A percentile compares a stretch with the other conserved stretches of the same genome.
Evolutionary conservation across 1,284 basidiomycete species (phyloP).

Genomic region (Vanrija humicola): DNA sequence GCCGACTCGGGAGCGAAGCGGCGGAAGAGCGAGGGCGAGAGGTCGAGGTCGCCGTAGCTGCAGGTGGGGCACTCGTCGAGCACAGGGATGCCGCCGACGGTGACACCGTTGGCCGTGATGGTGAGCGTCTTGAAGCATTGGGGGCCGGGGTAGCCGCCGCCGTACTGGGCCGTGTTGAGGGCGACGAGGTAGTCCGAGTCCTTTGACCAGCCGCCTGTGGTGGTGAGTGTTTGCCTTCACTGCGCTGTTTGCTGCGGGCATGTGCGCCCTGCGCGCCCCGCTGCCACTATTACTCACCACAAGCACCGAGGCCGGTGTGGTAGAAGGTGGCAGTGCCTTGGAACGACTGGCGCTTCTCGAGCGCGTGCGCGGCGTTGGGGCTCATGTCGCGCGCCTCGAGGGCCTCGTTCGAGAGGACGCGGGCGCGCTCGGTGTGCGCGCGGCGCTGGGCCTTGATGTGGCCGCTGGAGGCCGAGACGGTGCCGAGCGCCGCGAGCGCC

Average conservation of each 20-base stretch:
- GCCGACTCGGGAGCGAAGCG: slow-evolving; percentile 37
- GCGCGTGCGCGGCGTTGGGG: neutral
- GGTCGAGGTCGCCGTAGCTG: slow-evolving; percentile 64
- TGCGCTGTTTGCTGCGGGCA: too few relatives aligned
- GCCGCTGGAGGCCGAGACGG: neutral
- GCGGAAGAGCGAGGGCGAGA: slow-evolving; percentile 60
- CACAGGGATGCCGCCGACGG: slow-evolving; percentile 58
- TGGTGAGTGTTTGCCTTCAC: neutral
- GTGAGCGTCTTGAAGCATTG: slow-evolving; percentile 62
- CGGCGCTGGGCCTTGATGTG: neutral
- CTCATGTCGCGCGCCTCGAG: neutral
- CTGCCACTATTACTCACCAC: slow-evolving; percentile 5
- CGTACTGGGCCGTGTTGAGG: slow-evolving; percentile 38
- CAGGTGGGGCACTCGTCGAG: slow-evolving; percentile 56
- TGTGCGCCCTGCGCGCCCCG: neutral
- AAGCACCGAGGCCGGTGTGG: slow-evolving; percentile 16
- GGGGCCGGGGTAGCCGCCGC: slow-evolving; percentile 56
- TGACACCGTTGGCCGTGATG: slow-evolving; percentile 63
- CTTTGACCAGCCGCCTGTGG: neutral
- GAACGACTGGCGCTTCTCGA: slow-evolving; percentile 2
- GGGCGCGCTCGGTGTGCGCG: neutral
- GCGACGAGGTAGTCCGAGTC: slow-evolving; percentile 24
- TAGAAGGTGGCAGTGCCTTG: slow-evolving; percentile 17
- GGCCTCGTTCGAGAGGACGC: neutral
- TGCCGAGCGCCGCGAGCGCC: neutral